Conservation (phyloP, 83 land plant species). For the Thuja plicata region DNA sequence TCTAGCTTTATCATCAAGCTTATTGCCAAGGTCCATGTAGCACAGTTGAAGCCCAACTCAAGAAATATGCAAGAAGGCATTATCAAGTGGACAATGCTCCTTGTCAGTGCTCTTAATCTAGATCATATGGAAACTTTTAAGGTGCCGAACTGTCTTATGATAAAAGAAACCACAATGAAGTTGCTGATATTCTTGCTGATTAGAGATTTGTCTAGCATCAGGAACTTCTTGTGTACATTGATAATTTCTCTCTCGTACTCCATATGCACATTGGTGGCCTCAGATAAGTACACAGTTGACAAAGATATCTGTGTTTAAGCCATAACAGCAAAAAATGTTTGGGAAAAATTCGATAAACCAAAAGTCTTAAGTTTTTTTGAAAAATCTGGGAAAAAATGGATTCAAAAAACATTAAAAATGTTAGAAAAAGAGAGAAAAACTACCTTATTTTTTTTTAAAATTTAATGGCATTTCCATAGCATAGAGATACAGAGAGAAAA, state of each 20-base stretch:
- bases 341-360: no score
- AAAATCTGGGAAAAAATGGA: no score
- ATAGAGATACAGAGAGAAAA: no score
- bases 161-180: no score
- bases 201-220: not conserved
- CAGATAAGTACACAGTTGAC: not conserved
- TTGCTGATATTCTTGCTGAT: not conserved
- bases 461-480: no score
- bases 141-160: not conserved
- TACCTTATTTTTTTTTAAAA: no score
- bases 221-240: not conserved
- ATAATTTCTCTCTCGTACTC: not conserved
- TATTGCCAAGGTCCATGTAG: not conserved
- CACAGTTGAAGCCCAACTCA: not conserved
- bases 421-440: no score
- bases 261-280: not conserved
- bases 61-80: not conserved
- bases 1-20: not conserved
- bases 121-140: not conserved
- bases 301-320: not conserved
- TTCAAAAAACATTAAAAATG: no score
- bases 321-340: no score
- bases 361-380: no score
- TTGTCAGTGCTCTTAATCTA: not conserved
- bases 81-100: not conserved